phyloP scores from a whole-genome alignment of 2,329 filamentous ascomycete genomes.

The Fusarium drepaniforme region DNA sequence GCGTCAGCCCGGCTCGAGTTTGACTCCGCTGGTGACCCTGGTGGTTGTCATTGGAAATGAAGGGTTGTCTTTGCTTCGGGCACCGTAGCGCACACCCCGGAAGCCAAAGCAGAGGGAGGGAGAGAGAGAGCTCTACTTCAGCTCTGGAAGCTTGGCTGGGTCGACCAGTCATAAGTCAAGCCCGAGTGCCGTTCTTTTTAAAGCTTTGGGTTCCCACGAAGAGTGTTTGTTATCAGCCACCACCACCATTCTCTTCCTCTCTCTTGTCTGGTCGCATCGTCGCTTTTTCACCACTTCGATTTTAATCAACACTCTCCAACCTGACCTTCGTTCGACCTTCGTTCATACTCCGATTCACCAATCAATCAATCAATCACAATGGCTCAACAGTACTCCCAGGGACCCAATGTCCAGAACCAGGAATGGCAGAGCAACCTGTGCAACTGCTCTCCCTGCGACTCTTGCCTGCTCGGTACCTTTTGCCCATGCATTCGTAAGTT shows the following conservation, averaged over 20 bases:
- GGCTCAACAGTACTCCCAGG: constrained; percentile 42
- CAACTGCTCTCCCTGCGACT: constrained; percentile 55
- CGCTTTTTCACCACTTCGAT: not conserved
- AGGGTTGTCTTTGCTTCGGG: constrained; percentile 23
- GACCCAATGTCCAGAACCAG: constrained; percentile 44
- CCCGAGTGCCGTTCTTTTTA: constrained; percentile 20
- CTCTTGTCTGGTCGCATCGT: not conserved
- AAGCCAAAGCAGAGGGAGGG: constrained; percentile 5
- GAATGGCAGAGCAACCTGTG: constrained; percentile 55
- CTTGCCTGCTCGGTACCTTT: constrained; percentile 54
- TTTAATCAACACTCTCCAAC: not conserved
- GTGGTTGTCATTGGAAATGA: constrained; percentile 39
- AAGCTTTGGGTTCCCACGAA: constrained; percentile 18
- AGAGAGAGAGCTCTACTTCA: constrained; percentile 15
- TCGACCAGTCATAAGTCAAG: constrained; percentile 11
- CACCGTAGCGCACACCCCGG: not conserved
- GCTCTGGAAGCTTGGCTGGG: not conserved
- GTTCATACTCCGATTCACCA: not conserved
- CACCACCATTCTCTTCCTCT: not conserved
- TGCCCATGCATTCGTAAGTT: constrained; percentile 59
- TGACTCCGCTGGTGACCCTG: constrained; percentile 37
- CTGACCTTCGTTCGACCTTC: not conserved
- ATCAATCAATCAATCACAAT: constrained; percentile 32
- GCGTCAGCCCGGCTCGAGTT: constrained; percentile 30
- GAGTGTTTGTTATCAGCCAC: constrained; percentile 3